A percentile compares a stretch with the other conserved stretches of the same genome.
These are phyloP conservation scores for Diutina sp. DNA, from an alignment of 1,139 yeast genomes.

Conservation along the genomic window DNA sequence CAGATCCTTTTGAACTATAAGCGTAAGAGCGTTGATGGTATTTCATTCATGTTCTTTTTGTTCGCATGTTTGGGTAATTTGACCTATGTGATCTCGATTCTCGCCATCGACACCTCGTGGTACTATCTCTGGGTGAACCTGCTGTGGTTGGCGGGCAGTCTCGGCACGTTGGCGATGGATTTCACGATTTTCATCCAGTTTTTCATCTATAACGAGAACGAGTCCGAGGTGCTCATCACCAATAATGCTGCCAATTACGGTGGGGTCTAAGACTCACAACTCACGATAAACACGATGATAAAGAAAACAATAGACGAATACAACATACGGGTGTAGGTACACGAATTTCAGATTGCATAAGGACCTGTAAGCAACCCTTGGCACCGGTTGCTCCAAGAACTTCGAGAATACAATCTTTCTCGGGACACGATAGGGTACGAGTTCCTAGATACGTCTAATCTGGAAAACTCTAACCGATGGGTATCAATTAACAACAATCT, in stretches of 20 bases:
- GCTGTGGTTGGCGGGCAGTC: constrained; percentile 87
- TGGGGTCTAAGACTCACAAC: not conserved
- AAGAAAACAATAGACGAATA: too few species aligned
- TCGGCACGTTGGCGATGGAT: constrained; percentile 79
- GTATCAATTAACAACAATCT: too few species aligned
- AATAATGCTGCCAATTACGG: not conserved
- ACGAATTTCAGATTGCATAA: too few species aligned
- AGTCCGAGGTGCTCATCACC: not conserved
- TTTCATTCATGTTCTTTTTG: constrained; percentile 78
- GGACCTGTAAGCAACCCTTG: too few species aligned
- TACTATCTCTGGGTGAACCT: constrained; percentile 67
- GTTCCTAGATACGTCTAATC: too few species aligned
- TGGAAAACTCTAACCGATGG: too few species aligned
- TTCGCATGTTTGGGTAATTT: constrained; percentile 90
- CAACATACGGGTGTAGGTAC: too few species aligned
- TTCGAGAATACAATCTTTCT: too few species aligned
- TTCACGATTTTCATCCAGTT: constrained; percentile 79
- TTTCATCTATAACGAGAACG: constrained; percentile 51
- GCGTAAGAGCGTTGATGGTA: constrained; percentile 87
- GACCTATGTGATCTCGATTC: constrained; percentile 76
- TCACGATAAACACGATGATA: not conserved
- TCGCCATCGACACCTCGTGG: constrained; percentile 60
- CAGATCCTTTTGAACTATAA: constrained; percentile 73
- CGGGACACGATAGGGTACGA: too few species aligned
- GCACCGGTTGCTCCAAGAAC: too few species aligned